A percentile compares a stretch with the other conserved stretches of the same genome.
These are phyloP conservation scores for Pythium sp. DNA, from an alignment of 352 stramenopile genomes.

Conservation along the genomic window DNA sequence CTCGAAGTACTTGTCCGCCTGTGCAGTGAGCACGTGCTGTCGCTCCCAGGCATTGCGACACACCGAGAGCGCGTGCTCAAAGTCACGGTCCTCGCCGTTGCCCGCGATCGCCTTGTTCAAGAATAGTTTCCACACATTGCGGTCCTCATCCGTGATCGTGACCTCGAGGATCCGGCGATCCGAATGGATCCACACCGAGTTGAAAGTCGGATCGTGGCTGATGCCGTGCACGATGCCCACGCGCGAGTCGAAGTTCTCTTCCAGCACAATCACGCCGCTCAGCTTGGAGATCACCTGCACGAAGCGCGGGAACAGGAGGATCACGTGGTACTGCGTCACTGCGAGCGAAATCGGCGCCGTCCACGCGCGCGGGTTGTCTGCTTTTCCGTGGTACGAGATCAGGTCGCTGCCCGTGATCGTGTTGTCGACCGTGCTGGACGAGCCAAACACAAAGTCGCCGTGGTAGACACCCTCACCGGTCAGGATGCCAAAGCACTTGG, in stretches of 20 bases:
- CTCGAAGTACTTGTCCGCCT: constrained; percentile 91
- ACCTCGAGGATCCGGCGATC: constrained; percentile 79
- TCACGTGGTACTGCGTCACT: constrained; percentile 91
- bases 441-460: constrained; percentile 77
- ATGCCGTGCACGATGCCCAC: constrained; percentile 71
- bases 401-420: constrained; percentile 74
- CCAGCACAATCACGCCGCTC: constrained; percentile 82
- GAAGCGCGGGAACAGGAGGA: constrained; percentile 81
- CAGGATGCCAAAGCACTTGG: constrained; percentile 89
- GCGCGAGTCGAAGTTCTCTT: constrained; percentile 76
- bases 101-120: constrained; percentile 82
- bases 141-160: constrained; percentile 84
- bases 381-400: constrained; percentile 67
- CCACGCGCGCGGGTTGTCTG: constrained; percentile 49
- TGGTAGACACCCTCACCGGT: constrained; percentile 90
- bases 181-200: constrained; percentile 83
- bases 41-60: constrained; percentile 81
- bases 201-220: constrained; percentile 69
- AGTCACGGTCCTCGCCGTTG: constrained; percentile 77
- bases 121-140: constrained; percentile 91
- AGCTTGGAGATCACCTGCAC: constrained; percentile 88
- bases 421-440: constrained; percentile 75
- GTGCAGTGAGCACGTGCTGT: constrained; percentile 83
- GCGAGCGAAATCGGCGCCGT: constrained; percentile 79
- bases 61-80: constrained; percentile 85